Percentiles rank a stretch among this genome's conserved stretches.
Conservation (phyloP, 345 rosid genomes). For the Eucalyptus curtisii region DNA sequence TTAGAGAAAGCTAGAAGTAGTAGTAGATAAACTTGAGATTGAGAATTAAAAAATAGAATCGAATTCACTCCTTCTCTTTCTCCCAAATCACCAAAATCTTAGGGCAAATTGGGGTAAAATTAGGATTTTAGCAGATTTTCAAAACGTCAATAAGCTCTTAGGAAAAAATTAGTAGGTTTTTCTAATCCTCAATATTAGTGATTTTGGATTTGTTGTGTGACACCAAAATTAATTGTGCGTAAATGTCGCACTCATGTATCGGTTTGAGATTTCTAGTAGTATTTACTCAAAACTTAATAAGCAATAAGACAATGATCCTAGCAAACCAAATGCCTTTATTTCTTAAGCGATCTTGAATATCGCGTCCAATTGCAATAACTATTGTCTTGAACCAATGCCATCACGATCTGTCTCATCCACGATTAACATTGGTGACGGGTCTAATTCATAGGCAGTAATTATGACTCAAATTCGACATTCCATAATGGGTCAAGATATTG, state of each 20-base stretch:
- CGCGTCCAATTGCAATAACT: background rate
- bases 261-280: background rate
- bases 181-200: background rate
- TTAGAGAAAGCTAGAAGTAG: background rate
- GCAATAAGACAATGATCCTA: background rate
- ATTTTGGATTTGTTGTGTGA: background rate
- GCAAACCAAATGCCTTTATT: background rate
- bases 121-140: background rate
- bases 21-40: background rate
- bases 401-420: rapidly evolving
- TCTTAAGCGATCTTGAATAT: background rate
- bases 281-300: background rate
- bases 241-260: background rate
- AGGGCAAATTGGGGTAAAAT: background rate
- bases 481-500: rapidly evolving
- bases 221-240: background rate
- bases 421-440: background rate
- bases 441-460: background rate
- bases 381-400: background rate
- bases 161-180: background rate
- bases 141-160: background rate
- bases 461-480: background rate
- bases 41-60: background rate
- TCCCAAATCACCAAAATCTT: background rate
- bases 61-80: background rate